These are phyloP conservation scores for Protomyces macrosporus DNA, from an alignment of 1,139 yeast species.

Conservation along the genomic window DNA sequence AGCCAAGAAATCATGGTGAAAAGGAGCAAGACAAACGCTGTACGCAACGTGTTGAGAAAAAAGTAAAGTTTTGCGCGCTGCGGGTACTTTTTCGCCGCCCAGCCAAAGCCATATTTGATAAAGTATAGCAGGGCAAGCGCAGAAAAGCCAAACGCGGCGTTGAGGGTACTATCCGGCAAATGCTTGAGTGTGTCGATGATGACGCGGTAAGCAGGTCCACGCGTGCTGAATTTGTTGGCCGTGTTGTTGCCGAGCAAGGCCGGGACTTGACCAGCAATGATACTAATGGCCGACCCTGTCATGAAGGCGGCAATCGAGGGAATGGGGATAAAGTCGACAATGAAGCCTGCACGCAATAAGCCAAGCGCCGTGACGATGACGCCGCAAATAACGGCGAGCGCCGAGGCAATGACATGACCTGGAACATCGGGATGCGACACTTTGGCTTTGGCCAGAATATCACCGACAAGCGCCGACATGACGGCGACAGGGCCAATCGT, in stretches of 20 bases:
- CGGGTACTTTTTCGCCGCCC: conserved; percentile 63
- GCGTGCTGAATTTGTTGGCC: conserved; percentile 67
- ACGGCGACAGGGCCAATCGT: conserved; percentile 97
- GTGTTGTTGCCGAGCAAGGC: conserved; percentile 68
- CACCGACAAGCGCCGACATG: conserved; percentile 77
- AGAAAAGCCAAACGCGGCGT: conserved; percentile 86
- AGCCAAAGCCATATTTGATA: conserved; percentile 58
- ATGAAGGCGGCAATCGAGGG: conserved; percentile 95
- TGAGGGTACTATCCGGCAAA: conserved; percentile 59
- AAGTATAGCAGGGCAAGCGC: conserved; percentile 61
- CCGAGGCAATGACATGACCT: conserved; percentile 60
- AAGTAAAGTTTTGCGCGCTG: conserved; percentile 55
- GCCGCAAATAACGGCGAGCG: conserved; percentile 76
- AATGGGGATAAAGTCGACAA: conserved; percentile 79
- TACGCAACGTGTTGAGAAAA: conserved; percentile 69
- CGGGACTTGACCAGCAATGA: conserved; percentile 80
- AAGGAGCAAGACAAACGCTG: conserved; percentile 72
- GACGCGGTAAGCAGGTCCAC: conserved; percentile 63
- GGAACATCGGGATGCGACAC: conserved; percentile 42
- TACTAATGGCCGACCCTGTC: conserved; percentile 87
- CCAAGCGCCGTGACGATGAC: conserved; percentile 79
- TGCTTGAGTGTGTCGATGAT: conserved; percentile 68
- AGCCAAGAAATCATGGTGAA: conserved; percentile 72
- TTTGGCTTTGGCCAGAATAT: conserved; percentile 52
- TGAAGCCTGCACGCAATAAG: conserved; percentile 73